Conservation (phyloP, 2,329 filamentous ascomycete genomes). For the Epichloe gansuensis region DNA sequence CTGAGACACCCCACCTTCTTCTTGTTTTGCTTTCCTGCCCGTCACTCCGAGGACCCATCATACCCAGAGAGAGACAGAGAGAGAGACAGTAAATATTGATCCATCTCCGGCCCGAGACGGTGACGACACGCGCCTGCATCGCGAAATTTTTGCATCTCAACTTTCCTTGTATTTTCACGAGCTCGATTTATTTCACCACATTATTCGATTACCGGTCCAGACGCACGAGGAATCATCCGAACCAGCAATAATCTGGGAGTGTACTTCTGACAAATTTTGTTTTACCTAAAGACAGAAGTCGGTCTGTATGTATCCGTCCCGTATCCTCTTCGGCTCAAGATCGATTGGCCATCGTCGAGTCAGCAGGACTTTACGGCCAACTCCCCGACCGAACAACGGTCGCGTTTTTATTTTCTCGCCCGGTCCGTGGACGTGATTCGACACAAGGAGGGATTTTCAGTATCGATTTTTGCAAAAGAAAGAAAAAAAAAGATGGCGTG, state of each 20-base stretch:
- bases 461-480: neutral
- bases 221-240: neutral
- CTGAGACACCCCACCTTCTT: constrained; percentile 2
- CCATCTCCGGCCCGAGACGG: neutral
- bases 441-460: neutral
- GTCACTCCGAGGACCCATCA: neutral
- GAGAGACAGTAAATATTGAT: too few species aligned
- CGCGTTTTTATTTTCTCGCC: neutral
- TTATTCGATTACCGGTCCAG: neutral
- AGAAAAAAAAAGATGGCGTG: constrained; percentile 48
- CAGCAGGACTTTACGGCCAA: neutral
- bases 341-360: constrained; percentile 7
- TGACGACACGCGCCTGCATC: neutral
- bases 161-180: neutral
- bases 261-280: too few species aligned
- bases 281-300: neutral
- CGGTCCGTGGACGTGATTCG: constrained; percentile 3
- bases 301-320: constrained; percentile 8
- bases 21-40: neutral
- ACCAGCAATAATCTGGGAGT: neutral
- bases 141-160: neutral
- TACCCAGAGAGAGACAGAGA: neutral
- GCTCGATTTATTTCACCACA: neutral
- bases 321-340: constrained; percentile 5
- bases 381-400: constrained; percentile 1